Evolutionary conservation across 352 stramenopile species (phyloP), one percentile per base, ranked within the genome.

Genomic region (Phytophthora syringae): DNA sequence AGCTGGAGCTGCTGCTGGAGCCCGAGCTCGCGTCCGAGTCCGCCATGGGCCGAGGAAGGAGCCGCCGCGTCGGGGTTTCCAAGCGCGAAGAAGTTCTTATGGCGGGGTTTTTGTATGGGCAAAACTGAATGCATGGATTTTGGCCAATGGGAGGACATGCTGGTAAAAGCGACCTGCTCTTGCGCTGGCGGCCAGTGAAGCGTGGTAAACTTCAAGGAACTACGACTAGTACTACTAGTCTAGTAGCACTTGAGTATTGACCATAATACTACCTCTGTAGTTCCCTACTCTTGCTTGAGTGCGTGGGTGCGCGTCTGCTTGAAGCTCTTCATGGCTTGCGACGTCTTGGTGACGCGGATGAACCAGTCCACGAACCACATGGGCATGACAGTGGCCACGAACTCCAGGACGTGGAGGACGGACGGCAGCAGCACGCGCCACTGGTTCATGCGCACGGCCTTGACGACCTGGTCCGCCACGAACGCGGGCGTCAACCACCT

Each of bases 1-100:
- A 88, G 65, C 84, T 89, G 28, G 80, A 89, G 54, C 79, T 88
- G 20, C 75, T 83, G 57, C 79, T 82, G 62, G 74, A 84, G 64
- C 83, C 79, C 15, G 73, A 83, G 57, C 76, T 84, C 54, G 65
- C 67, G 40, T 78, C 71, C 47, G 65, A 74, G 59, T 74, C 64
- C 60, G 49, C 51, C 64, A 74, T 74, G 22, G 10, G 34, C 22
- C 58, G 13, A 18, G 36, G 18, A 42, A 9, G 15, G 15, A 42
- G 36, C 15, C n/a, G n/a, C n/a, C n/a, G n/a, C n/a, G n/a, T n/a
- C n/a, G n/a, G n/a, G n/a, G n/a, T n/a, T n/a, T n/a, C n/a, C n/a
- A n/a, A n/a, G n/a, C n/a, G n/a, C n/a, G n/a, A n/a, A n/a, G n/a
- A n/a, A n/a, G n/a, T n/a, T n/a, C n/a, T n/a, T n/a, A n/a, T n/a